Percentiles rank a stretch among this genome's conserved stretches.
phyloP scores from a whole-genome alignment of 106 monocot genomes.

The Dendrobium officinale region DNA sequence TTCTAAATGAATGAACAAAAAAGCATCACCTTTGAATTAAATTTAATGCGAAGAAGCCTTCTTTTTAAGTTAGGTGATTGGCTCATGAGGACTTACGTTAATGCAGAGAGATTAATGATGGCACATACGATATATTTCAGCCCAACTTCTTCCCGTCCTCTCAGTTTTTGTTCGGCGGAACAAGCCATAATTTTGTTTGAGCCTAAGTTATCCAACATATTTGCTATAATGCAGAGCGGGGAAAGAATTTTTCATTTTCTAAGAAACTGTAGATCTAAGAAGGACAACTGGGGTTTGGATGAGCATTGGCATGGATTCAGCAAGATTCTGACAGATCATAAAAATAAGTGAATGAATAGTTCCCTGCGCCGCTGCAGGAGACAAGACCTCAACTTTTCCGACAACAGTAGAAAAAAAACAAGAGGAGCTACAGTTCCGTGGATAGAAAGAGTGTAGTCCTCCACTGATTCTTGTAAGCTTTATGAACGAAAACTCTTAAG shows the following conservation, averaged over 20 bases:
- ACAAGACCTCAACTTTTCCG: constrained; percentile 3
- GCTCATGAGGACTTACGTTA: too few relatives aligned
- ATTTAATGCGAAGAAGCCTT: too few relatives aligned
- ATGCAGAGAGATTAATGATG: too few relatives aligned
- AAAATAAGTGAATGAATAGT: neutral
- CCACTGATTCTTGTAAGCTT: neutral
- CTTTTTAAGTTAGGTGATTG: too few relatives aligned
- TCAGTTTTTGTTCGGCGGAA: too few relatives aligned
- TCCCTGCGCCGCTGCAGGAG: neutral
- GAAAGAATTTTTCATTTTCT: neutral
- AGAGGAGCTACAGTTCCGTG: neutral
- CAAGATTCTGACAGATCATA: neutral
- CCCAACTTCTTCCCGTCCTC: too few relatives aligned
- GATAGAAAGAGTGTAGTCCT: neutral
- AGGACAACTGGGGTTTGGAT: neutral
- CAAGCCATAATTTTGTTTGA: too few relatives aligned
- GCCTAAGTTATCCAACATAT: too few relatives aligned
- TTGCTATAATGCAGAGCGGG: neutral
- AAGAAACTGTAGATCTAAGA: neutral
- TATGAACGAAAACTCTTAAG: neutral
- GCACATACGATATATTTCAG: too few relatives aligned
- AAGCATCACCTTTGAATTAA: too few relatives aligned
- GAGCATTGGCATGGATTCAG: neutral
- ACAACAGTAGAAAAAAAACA: neutral
- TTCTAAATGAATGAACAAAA: too few relatives aligned